Evolutionary conservation across 257 asterid species (phyloP).

Genomic region (Fraxinus quadrangulata): DNA sequence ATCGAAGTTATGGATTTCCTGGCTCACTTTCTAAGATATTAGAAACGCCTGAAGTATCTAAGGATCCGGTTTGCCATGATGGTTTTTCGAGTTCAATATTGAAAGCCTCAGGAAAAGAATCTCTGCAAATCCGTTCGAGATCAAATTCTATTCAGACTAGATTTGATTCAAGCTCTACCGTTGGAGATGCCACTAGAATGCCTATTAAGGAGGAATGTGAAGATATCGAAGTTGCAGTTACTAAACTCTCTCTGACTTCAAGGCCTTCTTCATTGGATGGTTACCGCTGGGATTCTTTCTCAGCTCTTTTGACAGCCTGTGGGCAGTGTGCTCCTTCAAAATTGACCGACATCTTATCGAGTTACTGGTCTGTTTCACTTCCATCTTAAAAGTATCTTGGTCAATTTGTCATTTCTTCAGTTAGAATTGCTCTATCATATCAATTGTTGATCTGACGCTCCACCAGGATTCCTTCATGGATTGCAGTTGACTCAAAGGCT

Average conservation of each 20-base stretch:
- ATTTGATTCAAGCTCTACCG: constrained; percentile 37
- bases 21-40: constrained; percentile 75
- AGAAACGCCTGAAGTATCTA: constrained; percentile 56
- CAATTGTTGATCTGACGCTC: constrained; percentile 11
- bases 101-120: constrained; percentile 38
- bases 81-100: constrained; percentile 32
- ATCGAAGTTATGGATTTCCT: constrained; percentile 47
- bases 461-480: constrained; percentile 14
- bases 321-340: constrained; percentile 77
- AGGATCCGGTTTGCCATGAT: constrained; percentile 33
- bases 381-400: constrained; percentile 20
- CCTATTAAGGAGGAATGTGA: constrained; percentile 46
- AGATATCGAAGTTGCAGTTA: constrained; percentile 61
- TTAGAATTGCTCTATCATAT: constrained; percentile 12
- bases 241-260: constrained; percentile 72
- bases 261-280: constrained; percentile 51
- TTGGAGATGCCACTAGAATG: constrained; percentile 38
- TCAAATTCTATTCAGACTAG: constrained; percentile 37
- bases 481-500: background rate
- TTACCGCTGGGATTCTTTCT: constrained; percentile 62
- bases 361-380: constrained; percentile 64
- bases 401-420: constrained; percentile 19
- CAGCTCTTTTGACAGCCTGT: constrained; percentile 85
- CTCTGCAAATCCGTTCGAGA: constrained; percentile 35
- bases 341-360: constrained; percentile 49